Conservation (phyloP, 768 basidiomycete genomes). For the Suillus subluteus region DNA sequence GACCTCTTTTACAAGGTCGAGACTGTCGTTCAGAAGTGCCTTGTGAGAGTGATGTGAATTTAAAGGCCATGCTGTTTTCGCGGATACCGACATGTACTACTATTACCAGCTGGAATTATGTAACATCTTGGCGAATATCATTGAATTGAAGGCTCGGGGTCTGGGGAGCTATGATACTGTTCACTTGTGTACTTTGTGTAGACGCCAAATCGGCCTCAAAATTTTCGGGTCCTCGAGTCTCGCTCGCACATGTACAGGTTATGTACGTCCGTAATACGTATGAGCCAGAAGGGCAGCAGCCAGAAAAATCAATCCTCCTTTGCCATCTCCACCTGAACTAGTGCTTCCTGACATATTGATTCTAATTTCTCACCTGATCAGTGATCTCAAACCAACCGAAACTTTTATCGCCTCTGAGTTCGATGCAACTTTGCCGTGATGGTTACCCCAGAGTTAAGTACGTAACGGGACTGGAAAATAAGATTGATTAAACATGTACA, state of each 20-base stretch:
- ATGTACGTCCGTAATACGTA: background rate
- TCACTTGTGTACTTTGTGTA: background rate
- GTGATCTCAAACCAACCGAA: background rate
- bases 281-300: background rate
- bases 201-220: background rate
- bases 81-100: background rate
- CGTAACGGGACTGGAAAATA: background rate
- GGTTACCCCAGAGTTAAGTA: background rate
- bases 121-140: background rate
- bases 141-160: background rate
- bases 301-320: background rate
- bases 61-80: background rate
- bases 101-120: background rate
- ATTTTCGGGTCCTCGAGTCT: background rate
- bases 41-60: background rate
- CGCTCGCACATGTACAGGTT: background rate
- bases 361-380: too few species aligned
- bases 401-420: background rate
- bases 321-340: background rate
- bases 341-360: too few species aligned
- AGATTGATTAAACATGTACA: background rate
- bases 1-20: background rate
- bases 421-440: too few species aligned
- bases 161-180: background rate
- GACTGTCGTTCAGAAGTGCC: slow-evolving; percentile 1